Base-by-base conservation (phyloP, 495 filamentous ascomycete genomes). In the Trichoderma reesei region DNA sequence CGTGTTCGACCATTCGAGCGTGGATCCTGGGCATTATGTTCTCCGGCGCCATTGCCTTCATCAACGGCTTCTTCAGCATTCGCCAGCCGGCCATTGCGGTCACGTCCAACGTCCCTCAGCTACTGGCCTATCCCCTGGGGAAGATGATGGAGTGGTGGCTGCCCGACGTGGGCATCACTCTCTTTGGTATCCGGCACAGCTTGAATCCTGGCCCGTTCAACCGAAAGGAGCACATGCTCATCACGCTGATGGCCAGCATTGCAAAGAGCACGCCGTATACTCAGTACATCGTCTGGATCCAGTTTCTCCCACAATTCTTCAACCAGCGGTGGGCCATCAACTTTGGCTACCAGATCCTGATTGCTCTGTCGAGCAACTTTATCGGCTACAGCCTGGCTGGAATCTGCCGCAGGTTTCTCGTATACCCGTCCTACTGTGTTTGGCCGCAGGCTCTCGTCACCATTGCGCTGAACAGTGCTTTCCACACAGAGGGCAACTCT, bases 331-430 rank as follows among this genome's bases (percentile, higher is more conserved):
- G 74, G 64, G 73, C 76, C 9, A 70, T 68, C 48, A 68, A 65
- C 41, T 69, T 76, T 34, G 65, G 66, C 6, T 79, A 79, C 65
- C 78, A 83, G 63, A 72, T 82, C 7, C 65, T 78, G 18, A 76
- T 79, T 54, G 74, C 68, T 16, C 66, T 79, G 26, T 71, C 75
- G 1, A 82, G 79, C 10, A 80, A 82, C 67, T 74, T 82, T 48
- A 75, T 82, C 39, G 82, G 82, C 10, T 83, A 82, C 46, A 77
- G 78, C 39, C 71, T 83, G 44, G 79, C 82, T 20, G 82, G 82
- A 1, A 69, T 85, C 65, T 76, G 77, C 60, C 75, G 82, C 16
- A 77, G 81, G 38, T 86, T 83, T 75, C 74, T 86, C 26, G 83
- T 86, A 34, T 78, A 80, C 54, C 77, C 77, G 5, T 70, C 76